Evolutionary conservation across 2,329 filamentous ascomycete species (phyloP).

Genomic region (Fusarium avenaceum): DNA sequence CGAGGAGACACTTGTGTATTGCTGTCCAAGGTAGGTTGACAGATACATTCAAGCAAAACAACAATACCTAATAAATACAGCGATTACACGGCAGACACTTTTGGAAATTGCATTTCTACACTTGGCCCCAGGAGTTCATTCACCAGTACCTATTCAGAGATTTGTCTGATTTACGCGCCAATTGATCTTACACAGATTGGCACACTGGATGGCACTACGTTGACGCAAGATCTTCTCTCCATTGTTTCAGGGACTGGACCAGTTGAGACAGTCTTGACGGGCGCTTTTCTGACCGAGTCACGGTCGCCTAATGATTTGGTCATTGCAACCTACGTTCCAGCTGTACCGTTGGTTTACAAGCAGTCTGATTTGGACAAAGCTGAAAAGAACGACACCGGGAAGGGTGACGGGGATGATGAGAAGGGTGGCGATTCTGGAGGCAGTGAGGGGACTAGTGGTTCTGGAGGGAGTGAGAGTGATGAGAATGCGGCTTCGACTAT

Average conservation of each 20-base stretch:
- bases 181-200: not conserved
- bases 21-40: constrained; percentile 7
- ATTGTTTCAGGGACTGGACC: not conserved
- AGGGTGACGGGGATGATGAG: not conserved
- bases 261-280: not conserved
- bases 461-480: not conserved
- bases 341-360: constrained; percentile 1
- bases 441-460: not conserved
- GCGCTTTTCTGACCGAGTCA: not conserved
- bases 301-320: not conserved
- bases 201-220: constrained; percentile 1
- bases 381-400: not conserved
- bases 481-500: not conserved
- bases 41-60: accelerated
- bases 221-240: not conserved
- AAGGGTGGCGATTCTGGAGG: not conserved
- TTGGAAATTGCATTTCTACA: not conserved
- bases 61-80: not conserved
- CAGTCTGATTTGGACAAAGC: not conserved
- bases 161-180: not conserved
- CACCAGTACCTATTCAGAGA: not conserved
- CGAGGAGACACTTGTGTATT: constrained; percentile 1
- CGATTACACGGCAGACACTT: not conserved
- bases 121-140: not conserved
- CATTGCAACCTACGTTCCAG: constrained; percentile 15